Base-by-base conservation (phyloP, 495 filamentous ascomycete genomes). In the Penicillium soppii region DNA sequence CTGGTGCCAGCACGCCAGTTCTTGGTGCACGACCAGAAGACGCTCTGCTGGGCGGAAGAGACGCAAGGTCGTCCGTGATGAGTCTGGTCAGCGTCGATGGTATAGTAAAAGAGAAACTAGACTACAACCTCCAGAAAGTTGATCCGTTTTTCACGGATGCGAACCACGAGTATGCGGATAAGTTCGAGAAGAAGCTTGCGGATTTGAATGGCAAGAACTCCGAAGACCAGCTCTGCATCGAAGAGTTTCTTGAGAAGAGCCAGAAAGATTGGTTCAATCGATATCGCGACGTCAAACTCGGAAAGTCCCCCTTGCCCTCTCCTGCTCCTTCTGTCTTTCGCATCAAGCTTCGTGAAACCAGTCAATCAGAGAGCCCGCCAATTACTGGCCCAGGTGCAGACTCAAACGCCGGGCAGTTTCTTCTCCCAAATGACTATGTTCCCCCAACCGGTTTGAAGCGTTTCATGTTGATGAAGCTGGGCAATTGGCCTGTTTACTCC, bases 401-500 rank as follows among this genome's bases (percentile, higher is more conserved):
- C 13, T 54, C 60, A 65, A 78, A 49, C 66, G 49, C 21, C 63
- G 74, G 21, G 39, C 79, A 52, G 23, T 52, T 52, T 13, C 33
- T 52, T 44, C 50, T 52, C 23, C 41, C 50, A 19, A 39, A 30
- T 10, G 76, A 82, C 44, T 89, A 88, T 65, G 68, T 80, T 42
- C 80, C 85, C 16, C 87, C 87, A 3, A 82, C 75, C 3, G 85
- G 87, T 3, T 52, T 89, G 5, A 80, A 73, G 56, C 82, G 78
- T 42, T 65, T 70, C 52, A 71, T 73, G 62, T 66, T 74, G 38
- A 52, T 77, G 53, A 75, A 73, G 43, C 66, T 74, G 26, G 70
- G 66, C 17, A 81, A 87, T 57, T 90, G 87, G 87, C 87, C 87
- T 0, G 50, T 89, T 7, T 90, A 90, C 64, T 80, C 84, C 4